Conservation (phyloP, 1,284 basidiomycete genomes). For the Pterulicium gracile region DNA sequence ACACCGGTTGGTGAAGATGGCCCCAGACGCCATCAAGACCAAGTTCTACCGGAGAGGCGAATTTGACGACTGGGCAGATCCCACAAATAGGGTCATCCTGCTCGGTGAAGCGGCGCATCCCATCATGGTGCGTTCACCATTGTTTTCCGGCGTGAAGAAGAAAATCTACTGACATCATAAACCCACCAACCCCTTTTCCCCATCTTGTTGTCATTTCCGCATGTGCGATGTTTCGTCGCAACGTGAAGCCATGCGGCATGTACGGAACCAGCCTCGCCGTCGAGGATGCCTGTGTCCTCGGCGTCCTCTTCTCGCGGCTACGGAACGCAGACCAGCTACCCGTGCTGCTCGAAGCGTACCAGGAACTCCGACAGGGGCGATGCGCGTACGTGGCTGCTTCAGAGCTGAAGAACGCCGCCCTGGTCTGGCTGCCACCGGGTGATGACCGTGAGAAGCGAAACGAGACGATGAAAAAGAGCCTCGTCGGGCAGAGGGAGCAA, state of each 20-base stretch:
- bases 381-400: constrained; percentile 23
- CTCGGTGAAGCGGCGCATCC: constrained; percentile 41
- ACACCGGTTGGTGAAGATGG: constrained; percentile 16
- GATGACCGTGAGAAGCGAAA: constrained; percentile 28
- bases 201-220: neutral
- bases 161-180: no score
- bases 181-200: no score
- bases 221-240: neutral
- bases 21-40: constrained; percentile 15
- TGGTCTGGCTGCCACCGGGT: constrained; percentile 28
- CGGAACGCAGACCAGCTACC: constrained; percentile 27
- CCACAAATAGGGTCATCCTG: constrained; percentile 27
- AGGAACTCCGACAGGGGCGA: constrained; percentile 30
- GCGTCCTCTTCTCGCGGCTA: constrained; percentile 34
- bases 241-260: constrained; percentile 23
- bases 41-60: constrained; percentile 17
- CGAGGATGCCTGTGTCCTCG: constrained; percentile 36
- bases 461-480: constrained; percentile 21
- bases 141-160: no score
- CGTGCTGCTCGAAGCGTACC: constrained; percentile 30
- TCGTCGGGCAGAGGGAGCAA: constrained; percentile 10
- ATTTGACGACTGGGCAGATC: constrained; percentile 27
- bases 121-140: constrained; percentile 24
- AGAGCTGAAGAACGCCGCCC: constrained; percentile 25
- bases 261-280: constrained; percentile 22